phyloP scores from a whole-genome alignment of 2,329 filamentous ascomycete species.

The Sarocladium strictum region DNA sequence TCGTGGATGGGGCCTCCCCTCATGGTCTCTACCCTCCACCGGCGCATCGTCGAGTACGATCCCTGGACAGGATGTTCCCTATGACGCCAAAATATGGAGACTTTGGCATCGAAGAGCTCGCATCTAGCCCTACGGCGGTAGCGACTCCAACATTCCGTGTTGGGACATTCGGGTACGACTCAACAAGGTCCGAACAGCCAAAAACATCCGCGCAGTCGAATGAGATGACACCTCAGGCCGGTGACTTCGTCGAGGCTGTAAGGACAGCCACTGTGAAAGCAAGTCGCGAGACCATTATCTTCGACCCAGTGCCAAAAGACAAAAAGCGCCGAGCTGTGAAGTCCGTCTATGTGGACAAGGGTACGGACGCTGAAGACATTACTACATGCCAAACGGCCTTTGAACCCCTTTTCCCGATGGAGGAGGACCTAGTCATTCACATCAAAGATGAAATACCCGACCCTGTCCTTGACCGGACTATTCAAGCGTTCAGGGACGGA shows the following conservation, averaged over 20 bases:
- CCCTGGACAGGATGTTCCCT: constrained; percentile 30
- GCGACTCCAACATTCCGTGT: constrained; percentile 3
- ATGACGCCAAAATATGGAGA: constrained; percentile 25
- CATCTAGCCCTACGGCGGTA: neutral
- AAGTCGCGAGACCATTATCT: constrained; percentile 18
- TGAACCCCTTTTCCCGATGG: constrained; percentile 42
- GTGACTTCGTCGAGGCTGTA: constrained; percentile 21
- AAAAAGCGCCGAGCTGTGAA: constrained; percentile 21
- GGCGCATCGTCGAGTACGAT: constrained; percentile 23
- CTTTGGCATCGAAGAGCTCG: constrained; percentile 16
- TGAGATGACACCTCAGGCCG: constrained; percentile 16
- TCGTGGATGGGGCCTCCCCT: constrained; percentile 22
- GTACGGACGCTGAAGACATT: constrained; percentile 29
- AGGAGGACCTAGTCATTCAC: constrained; percentile 52
- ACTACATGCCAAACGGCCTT: constrained; percentile 19
- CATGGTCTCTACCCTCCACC: constrained; percentile 1
- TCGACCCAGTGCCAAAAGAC: constrained; percentile 22
- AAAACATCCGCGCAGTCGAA: too few relatives aligned
- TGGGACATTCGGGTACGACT: neutral
- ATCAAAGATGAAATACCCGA: constrained; percentile 40
- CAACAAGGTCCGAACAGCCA: neutral
- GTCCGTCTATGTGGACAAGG: constrained; percentile 31
- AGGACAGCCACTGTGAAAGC: constrained; percentile 25
- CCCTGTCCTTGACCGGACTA: constrained; percentile 37
- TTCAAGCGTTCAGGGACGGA: constrained; percentile 35